phyloP scores from a whole-genome alignment of 108 stramenopile species.

The Skeletonema potamos region DNA sequence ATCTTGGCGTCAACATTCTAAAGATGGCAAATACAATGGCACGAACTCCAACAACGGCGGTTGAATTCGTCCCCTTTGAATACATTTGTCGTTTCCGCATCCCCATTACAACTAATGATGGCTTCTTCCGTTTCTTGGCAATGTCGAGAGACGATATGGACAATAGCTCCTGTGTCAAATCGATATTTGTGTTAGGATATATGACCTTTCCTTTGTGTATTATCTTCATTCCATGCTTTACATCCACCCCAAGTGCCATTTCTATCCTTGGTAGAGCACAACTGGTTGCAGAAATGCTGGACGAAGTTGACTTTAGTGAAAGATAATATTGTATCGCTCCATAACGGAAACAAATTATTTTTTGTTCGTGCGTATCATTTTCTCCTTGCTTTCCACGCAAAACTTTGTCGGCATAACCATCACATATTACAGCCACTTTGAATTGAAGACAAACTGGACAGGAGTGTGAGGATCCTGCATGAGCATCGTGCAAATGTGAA shows the following conservation, averaged over 20 bases:
- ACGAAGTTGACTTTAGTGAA: background rate
- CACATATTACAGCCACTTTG: conserved; percentile 7
- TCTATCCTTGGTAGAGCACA: background rate
- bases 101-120: conserved; percentile 43
- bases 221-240: conserved; percentile 11
- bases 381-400: background rate
- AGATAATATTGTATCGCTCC: background rate
- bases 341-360: background rate
- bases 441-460: conserved; percentile 31
- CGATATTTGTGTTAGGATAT: conserved; percentile 11
- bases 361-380: background rate
- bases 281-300: background rate
- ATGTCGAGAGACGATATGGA: conserved; percentile 29
- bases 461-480: background rate
- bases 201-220: conserved; percentile 42
- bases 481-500: conserved; percentile 30
- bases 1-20: conserved; percentile 7
- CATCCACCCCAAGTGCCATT: background rate
- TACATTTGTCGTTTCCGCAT: conserved; percentile 1
- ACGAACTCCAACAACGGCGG: background rate
- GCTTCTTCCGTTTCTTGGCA: conserved; percentile 32
- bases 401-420: background rate
- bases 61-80: background rate
- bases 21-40: background rate
- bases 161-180: conserved; percentile 25